Evolutionary conservation across 2,329 filamentous ascomycete species (phyloP).

Genomic region (Stemphylium vesicarium): DNA sequence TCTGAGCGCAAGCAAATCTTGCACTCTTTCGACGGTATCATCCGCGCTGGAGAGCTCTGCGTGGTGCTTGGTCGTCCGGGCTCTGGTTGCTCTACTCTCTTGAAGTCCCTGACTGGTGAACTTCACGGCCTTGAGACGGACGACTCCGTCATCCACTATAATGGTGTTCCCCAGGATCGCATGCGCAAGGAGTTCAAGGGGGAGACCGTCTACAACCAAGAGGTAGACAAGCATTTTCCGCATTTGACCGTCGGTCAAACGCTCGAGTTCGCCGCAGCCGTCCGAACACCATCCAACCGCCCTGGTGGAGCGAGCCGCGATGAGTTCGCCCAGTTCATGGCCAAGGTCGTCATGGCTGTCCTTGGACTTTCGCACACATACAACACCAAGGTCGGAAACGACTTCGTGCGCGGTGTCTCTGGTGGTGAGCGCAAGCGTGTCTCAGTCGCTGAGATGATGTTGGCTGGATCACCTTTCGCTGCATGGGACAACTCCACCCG

Average conservation of each 20-base stretch:
- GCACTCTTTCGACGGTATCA: constrained; percentile 59
- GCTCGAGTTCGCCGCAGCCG: constrained; percentile 61
- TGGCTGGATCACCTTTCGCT: constrained; percentile 49
- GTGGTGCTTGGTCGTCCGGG: constrained; percentile 58
- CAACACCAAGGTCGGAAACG: constrained; percentile 63
- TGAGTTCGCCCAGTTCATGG: constrained; percentile 55
- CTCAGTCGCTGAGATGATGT: constrained; percentile 62
- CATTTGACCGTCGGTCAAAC: constrained; percentile 65
- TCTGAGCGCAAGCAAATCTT: constrained; percentile 62
- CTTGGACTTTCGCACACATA: constrained; percentile 63
- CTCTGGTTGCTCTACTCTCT: constrained; percentile 68
- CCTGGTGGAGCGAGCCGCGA: constrained; percentile 47
- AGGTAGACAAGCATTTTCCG: constrained; percentile 61
- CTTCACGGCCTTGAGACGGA: constrained; percentile 64
- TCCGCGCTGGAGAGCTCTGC: constrained; percentile 58
- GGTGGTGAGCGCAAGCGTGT: constrained; percentile 69
- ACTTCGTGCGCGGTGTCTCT: constrained; percentile 66
- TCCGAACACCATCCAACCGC: constrained; percentile 56
- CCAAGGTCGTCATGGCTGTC: constrained; percentile 60
- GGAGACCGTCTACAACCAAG: constrained; percentile 55
- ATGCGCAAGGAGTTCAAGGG: constrained; percentile 58
- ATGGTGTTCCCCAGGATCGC: constrained; percentile 56
- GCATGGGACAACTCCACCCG: constrained; percentile 57
- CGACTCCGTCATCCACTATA: constrained; percentile 65
- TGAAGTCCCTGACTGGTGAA: constrained; percentile 68